Evolutionary conservation across 2,329 filamentous ascomycete species (phyloP).

Genomic region (Pseudogymnoascus sp.): DNA sequence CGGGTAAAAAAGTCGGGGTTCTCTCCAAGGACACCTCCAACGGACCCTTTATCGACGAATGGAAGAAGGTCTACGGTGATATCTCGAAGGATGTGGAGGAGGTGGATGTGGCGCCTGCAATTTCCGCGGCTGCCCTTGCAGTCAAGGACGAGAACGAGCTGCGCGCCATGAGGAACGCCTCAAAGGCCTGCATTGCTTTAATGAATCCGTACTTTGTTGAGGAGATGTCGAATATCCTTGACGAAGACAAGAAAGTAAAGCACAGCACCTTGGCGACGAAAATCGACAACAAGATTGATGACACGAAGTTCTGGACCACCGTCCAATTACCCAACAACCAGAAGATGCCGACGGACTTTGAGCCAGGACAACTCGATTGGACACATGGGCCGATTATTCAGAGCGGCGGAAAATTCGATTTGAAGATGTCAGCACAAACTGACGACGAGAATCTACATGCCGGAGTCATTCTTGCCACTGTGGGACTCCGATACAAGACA

Average conservation of each 20-base stretch:
- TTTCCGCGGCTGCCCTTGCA: constrained; percentile 77
- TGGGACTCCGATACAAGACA: constrained; percentile 90
- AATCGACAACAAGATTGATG: constrained; percentile 85
- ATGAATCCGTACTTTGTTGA: constrained; percentile 97
- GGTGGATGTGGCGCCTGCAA: constrained; percentile 72
- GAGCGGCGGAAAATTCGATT: constrained; percentile 90
- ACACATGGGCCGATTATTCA: constrained; percentile 83
- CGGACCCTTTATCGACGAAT: constrained; percentile 91
- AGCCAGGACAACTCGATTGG: constrained; percentile 86
- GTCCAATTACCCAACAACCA: constrained; percentile 59
- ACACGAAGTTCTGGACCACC: constrained; percentile 85
- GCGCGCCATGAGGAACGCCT: constrained; percentile 88
- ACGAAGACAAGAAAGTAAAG: constrained; percentile 94
- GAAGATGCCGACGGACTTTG: constrained; percentile 81
- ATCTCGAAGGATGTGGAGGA: constrained; percentile 80
- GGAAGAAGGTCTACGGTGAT: constrained; percentile 74
- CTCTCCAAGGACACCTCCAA: constrained; percentile 75
- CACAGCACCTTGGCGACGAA: constrained; percentile 80
- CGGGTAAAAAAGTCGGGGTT: constrained; percentile 86
- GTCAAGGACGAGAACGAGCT: constrained; percentile 94
- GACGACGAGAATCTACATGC: constrained; percentile 79
- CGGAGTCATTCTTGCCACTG: constrained; percentile 84
- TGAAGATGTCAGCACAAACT: constrained; percentile 69
- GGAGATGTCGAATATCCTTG: constrained; percentile 92
- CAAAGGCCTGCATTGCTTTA: constrained; percentile 84